These are phyloP conservation scores for Pichia sporocuriosa DNA, from an alignment of 805 yeast genomes.

Conservation along the genomic window DNA sequence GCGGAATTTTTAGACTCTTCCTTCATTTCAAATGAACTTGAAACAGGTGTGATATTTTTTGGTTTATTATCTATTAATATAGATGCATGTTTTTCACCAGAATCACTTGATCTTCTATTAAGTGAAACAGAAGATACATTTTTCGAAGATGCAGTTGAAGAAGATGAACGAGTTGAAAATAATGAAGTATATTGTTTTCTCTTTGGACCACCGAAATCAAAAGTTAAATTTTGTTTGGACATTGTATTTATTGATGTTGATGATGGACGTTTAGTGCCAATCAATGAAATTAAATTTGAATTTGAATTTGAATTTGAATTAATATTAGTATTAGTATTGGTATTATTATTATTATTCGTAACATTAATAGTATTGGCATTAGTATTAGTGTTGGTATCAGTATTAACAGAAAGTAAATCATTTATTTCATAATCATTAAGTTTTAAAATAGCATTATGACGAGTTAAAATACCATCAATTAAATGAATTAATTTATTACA, in stretches of 20 bases:
- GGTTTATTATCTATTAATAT: no score
- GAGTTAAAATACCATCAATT: conserved; percentile 34
- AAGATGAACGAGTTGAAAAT: conserved; percentile 1
- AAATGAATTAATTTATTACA: conserved; percentile 40
- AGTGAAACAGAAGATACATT: no score
- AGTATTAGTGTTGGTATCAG: not conserved
- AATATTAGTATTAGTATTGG: no score
- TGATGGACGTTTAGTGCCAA: conserved; percentile 2
- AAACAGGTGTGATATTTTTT: no score
- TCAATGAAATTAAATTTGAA: not conserved
- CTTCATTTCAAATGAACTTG: no score
- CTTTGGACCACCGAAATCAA: conserved; percentile 7
- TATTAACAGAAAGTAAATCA: conserved; percentile 1
- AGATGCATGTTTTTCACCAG: no score
- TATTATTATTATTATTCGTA: no score
- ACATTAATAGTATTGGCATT: no score
- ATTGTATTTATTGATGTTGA: not conserved
- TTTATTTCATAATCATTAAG: conserved; percentile 3
- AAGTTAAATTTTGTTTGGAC: not conserved
- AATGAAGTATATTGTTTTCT: conserved; percentile 10
- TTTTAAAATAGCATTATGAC: conserved; percentile 16
- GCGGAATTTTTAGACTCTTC: no score
- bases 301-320: no score
- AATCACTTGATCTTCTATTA: no score
- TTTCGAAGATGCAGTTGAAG: not conserved